Evolutionary conservation across 73 alveolate genomes (phyloP).

Genomic region (Blepharisma stoltei): DNA sequence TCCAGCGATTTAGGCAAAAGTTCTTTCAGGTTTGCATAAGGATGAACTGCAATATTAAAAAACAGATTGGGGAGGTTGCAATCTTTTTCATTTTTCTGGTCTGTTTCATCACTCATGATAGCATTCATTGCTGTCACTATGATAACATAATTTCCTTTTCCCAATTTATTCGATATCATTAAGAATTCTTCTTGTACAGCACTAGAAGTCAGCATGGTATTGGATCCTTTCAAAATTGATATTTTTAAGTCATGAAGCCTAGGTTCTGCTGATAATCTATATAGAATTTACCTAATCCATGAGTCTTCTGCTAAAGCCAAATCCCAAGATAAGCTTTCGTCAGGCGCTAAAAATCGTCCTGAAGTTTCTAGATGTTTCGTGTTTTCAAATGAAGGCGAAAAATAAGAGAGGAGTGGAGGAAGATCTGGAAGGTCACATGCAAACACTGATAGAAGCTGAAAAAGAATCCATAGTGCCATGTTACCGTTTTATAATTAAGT

Average conservation of each 20-base stretch:
- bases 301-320: background rate
- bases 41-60: slow-evolving; percentile 10
- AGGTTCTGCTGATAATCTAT: background rate
- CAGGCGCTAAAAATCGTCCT: background rate
- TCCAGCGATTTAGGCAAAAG: background rate
- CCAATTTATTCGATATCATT: background rate
- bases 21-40: background rate
- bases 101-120: background rate
- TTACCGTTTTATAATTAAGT: too few species aligned
- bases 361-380: background rate
- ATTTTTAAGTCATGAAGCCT: background rate
- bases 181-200: background rate
- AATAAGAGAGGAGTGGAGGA: slow-evolving; percentile 1
- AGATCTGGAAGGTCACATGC: slow-evolving; percentile 7
- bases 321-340: background rate
- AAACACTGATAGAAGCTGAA: background rate
- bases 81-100: background rate
- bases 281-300: background rate
- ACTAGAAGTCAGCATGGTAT: background rate
- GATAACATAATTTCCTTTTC: background rate
- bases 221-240: background rate
- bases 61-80: background rate
- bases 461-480: slow-evolving; percentile 12
- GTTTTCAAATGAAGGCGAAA: background rate
- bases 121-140: background rate